phyloP scores from a whole-genome alignment of 1,284 basidiomycete genomes.

The Ustilago shanxiensis region DNA sequence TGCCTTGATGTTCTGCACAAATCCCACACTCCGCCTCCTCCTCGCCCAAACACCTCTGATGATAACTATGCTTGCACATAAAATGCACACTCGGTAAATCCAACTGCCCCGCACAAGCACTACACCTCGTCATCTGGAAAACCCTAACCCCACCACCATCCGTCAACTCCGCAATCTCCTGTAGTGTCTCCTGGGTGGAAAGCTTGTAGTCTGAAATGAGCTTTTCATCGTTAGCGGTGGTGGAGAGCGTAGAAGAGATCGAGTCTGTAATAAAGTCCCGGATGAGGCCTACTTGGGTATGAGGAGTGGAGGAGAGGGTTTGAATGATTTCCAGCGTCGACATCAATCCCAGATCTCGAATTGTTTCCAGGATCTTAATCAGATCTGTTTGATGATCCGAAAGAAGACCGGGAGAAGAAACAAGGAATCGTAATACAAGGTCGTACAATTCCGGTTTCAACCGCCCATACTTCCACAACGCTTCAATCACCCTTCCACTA shows the following conservation, averaged over 20 bases:
- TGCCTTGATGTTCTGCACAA: constrained; percentile 86
- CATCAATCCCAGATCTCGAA: constrained; percentile 85
- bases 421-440: constrained; percentile 89
- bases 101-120: constrained; percentile 85
- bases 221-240: constrained; percentile 82
- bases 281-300: constrained; percentile 91
- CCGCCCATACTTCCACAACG: constrained; percentile 81
- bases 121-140: constrained; percentile 93
- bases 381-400: constrained; percentile 82
- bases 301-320: constrained; percentile 77
- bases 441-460: constrained; percentile 83
- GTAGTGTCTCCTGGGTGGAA: constrained; percentile 84
- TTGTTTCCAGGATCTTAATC: constrained; percentile 76
- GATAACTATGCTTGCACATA: constrained; percentile 98
- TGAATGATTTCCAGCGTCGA: constrained; percentile 89
- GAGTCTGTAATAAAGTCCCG: constrained; percentile 87
- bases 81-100: constrained; percentile 95
- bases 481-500: constrained; percentile 77
- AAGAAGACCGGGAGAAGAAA: constrained; percentile 77
- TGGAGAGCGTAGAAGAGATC: constrained; percentile 81
- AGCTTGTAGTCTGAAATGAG: constrained; percentile 86
- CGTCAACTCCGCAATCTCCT: constrained; percentile 83
- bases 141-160: constrained; percentile 83
- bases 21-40: constrained; percentile 81
- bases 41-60: constrained; percentile 74